Base-by-base conservation (phyloP, 768 basidiomycete genomes). In the Rickenella mellea region DNA sequence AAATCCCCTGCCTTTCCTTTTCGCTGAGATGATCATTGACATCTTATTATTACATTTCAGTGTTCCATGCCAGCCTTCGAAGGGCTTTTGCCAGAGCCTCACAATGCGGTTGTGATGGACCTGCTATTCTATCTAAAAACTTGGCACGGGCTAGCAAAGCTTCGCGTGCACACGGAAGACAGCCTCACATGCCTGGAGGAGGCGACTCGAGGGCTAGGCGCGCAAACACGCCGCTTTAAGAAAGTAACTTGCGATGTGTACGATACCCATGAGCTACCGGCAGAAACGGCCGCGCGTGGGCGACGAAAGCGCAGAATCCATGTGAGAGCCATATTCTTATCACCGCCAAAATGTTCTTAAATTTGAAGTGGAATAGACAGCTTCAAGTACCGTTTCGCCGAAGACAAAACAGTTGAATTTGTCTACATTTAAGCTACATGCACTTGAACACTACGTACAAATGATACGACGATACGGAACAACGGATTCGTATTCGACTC, bases 131-230 rank as follows among this genome's bases (percentile, higher is more conserved):
- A 39, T 0, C 31, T 52, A 2, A 54, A 51, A 3, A 36, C 50
- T 2, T 67, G 65, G 67, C 65, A 68, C 37, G 55, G 54, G 0
- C 41, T 60, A 1, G 60, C 62, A 0, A 68, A 68, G 29, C 41
- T 63, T 1, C 53, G 51, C 5, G 51, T 62, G 25, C 66, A 67
- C 31, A 62, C 61, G 0, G 55, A 62, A 1, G 20, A 52, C 0
- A 51, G 58, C 0, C 52, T 65, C 0, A 1, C 10, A 0, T 17
- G 41, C 1, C 49, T 67, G 0, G 43, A 59, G 1, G n/a, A 46
- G 0, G 39, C 28, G 0, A 62, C 57, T 0, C 40, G 31, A 1
- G 15, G 17, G 0, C 43, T 65, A 2, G 52, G 56, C 0, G n/a
- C 6, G 0, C 31, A 43, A 6, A 39, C 65, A 0, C 51, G 59